These are phyloP conservation scores for Sanghuangporus weigelae DNA, from an alignment of 1,284 basidiomycete species.

Conservation along the genomic window DNA sequence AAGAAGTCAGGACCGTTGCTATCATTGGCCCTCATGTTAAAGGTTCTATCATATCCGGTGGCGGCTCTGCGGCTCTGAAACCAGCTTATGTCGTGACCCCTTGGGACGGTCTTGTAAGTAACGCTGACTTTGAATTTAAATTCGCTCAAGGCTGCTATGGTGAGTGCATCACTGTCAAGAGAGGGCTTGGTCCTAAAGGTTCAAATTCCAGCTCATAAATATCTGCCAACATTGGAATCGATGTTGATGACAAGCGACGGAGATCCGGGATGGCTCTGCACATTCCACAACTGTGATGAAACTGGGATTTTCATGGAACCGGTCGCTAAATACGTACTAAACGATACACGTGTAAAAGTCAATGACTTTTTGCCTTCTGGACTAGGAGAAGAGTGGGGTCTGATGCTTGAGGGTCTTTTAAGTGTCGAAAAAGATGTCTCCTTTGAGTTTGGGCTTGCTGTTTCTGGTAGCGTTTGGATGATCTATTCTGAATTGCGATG, in stretches of 20 bases:
- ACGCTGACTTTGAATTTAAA: slow-evolving; percentile 40
- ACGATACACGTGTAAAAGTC: slow-evolving; percentile 58
- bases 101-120: slow-evolving; percentile 48
- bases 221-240: slow-evolving; percentile 55
- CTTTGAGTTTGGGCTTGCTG: slow-evolving; percentile 53
- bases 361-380: slow-evolving; percentile 59
- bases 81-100: slow-evolving; percentile 47
- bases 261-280: slow-evolving; percentile 54
- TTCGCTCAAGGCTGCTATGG: slow-evolving; percentile 59
- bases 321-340: slow-evolving; percentile 45
- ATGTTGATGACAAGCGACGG: slow-evolving; percentile 44
- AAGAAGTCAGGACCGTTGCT: slow-evolving; percentile 33
- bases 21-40: slow-evolving; percentile 44
- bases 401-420: slow-evolving; percentile 44
- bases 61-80: slow-evolving; percentile 44
- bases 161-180: slow-evolving; percentile 25
- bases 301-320: slow-evolving; percentile 36
- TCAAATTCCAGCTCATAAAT: slow-evolving; percentile 48
- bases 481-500: neutral
- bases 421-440: slow-evolving; percentile 35
- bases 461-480: slow-evolving; percentile 36
- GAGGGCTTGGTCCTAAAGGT: neutral
- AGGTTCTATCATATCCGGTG: slow-evolving; percentile 42
- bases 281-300: slow-evolving; percentile 52
- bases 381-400: slow-evolving; percentile 44